Percentiles rank a stretch among this genome's conserved stretches.
Evolutionary conservation across 176 grass and related monocot genomes (phyloP).

Genomic region (Sorghum bicolor): DNA sequence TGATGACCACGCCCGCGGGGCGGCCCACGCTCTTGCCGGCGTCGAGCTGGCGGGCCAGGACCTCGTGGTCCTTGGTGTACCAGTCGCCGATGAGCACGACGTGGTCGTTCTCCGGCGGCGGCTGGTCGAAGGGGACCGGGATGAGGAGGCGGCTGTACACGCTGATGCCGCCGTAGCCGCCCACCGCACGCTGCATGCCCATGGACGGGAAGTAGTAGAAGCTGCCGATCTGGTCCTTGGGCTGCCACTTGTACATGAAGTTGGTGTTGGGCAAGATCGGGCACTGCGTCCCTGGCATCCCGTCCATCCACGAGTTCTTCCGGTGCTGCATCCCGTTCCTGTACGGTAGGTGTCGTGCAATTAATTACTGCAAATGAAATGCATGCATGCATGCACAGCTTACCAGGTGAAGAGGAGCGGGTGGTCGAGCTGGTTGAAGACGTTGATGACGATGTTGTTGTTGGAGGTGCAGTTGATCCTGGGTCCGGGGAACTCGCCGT

Average conservation of each 20-base stretch:
- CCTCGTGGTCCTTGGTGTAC: slow-evolving; percentile 65
- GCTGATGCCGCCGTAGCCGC: slow-evolving; percentile 61
- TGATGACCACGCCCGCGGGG: slow-evolving; percentile 54
- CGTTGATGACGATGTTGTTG: slow-evolving; percentile 79
- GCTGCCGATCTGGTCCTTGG: slow-evolving; percentile 95
- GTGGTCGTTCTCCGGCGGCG: slow-evolving; percentile 40
- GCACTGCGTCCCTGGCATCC: slow-evolving; percentile 64
- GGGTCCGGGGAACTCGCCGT: slow-evolving; percentile 62
- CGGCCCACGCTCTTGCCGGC: slow-evolving; percentile 38
- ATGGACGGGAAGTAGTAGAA: slow-evolving; percentile 89
- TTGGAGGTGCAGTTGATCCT: slow-evolving; percentile 74
- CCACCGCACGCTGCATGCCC: slow-evolving; percentile 67
- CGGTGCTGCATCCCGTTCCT: slow-evolving; percentile 88
- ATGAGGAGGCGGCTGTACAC: slow-evolving; percentile 78
- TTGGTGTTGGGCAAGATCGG: slow-evolving; percentile 67
- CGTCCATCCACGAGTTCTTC: slow-evolving; percentile 88
- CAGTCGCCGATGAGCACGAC: slow-evolving; percentile 70
- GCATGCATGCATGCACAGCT: neutral
- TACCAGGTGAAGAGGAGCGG: slow-evolving; percentile 68
- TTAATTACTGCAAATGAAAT: too few relatives aligned
- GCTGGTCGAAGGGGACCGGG: slow-evolving; percentile 60
- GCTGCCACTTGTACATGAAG: slow-evolving; percentile 78
- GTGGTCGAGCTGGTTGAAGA: slow-evolving; percentile 72
- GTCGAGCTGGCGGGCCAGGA: slow-evolving; percentile 40
- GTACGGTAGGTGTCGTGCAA: too few relatives aligned